Base-by-base conservation (phyloP, 2,329 filamentous ascomycete species). In the Byssothecium circinans region DNA sequence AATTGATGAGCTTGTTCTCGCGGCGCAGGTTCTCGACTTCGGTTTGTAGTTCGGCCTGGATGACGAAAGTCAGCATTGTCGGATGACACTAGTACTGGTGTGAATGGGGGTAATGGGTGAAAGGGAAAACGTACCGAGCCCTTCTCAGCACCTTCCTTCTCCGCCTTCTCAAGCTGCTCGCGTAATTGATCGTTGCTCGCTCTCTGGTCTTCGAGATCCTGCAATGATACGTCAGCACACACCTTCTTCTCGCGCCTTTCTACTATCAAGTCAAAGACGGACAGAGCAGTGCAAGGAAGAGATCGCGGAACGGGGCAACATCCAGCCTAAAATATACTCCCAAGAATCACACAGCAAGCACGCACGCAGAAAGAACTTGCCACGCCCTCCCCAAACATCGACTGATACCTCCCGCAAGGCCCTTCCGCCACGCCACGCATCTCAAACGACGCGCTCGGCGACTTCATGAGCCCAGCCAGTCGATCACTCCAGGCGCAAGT, bases 1-100 rank as follows among this genome's bases (percentile, higher is more conserved):
- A 87, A 20, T 86, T 78, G 61, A 95, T 89, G 65, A 94, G 79
- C 32, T 81, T 80, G 68, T 89, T 90, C 70, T 95, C 89, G 58
- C 87, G 82, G 67, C 87, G 81, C 49, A 95, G 80, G 58, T 85
- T 88, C 56, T 83, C 82, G 62, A 88, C 81, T 59, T 79, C 75
- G 44, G 68, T 55, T 42, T 68, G 64, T 11, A 69, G 60, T 46
- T 71, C 68, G 49, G 48, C 54, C 64, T 67, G 27, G 27, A 10
- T 4, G 36, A 32, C 15, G 2, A 8, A 27, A 39, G 37, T 53
- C 32, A 53, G 50, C 17, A n/a, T 25, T 5, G 10, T 25, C 10
- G 23, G 10, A 25, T 25, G 23, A 5, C 23, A 25, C 23, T 25
- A 10, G 23, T 37, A 8, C n/a, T 15, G 36, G 14, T 14, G 11